Base-by-base conservation (phyloP, 371 early-diverging fungal species). In the Rhizomucor pusillus region DNA sequence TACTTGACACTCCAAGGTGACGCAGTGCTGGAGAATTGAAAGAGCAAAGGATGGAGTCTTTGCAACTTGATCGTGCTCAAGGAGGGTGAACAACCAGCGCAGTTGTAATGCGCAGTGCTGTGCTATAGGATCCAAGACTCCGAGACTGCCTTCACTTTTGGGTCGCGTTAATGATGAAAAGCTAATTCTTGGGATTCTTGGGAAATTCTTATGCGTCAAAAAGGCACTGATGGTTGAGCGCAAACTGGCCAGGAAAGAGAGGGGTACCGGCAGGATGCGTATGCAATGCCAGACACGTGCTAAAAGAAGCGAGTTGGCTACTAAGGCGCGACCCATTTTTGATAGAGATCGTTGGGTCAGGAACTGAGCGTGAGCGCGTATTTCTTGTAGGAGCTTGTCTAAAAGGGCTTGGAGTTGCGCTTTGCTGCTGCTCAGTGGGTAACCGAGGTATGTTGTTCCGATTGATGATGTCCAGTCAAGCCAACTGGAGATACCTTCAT, bases 371-470 rank as follows among this genome's bases (percentile, higher is more conserved):
- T 50, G 6, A 7, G 16, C 7, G 13, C 6, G 11, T 11, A 25
- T 14, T 16, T 29, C n/a, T 50, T n/a, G 14, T 5, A 66, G 16
- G 1, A 66, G 18, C 1, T 1, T 2, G 1, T 51, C 46, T 2
- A 61, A 53, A 44, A 47, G 62, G 0, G 5, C 0, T 1, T 62
- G 11, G 13, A 62, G 47, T 52, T 64, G 69, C 0, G 29, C 7
- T 43, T 14, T 23, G 19, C 57, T 57, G 2, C 56, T 37, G 11
- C 37, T 44, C 13, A 59, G 40, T 0, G 70, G 63, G 24, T 54
- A 69, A 1, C 66, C 69, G 0, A 69, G 43, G 44, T 66, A 66
- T 1, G 11, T 20, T 5, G 57, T 3, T 6, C 61, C 53, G 0
- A n/a, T 11, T 1, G 50, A 18, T 1, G 54, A 52, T 0, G 10